phyloP scores from a whole-genome alignment of 1,284 basidiomycete genomes.

The Cryptococcus sp. region DNA sequence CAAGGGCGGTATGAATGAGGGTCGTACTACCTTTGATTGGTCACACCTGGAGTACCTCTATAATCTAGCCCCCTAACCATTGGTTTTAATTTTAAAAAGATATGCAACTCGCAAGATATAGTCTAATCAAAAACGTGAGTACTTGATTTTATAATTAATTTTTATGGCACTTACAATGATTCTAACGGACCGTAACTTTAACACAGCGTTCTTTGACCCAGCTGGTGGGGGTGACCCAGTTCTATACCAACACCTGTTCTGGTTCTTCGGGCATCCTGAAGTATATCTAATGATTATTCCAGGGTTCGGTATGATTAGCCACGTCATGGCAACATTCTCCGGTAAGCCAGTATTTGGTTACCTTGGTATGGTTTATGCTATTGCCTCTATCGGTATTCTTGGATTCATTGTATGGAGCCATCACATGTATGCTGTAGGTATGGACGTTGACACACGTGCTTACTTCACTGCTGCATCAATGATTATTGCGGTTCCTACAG shows the following conservation, averaged over 20 bases:
- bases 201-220: constrained; percentile 8
- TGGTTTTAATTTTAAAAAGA: no score
- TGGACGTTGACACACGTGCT: constrained; percentile 29
- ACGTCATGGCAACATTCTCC: neutral
- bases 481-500: constrained; percentile 25
- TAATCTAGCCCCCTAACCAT: no score
- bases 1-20: no score
- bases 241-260: no score
- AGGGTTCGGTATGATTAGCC: constrained; percentile 4
- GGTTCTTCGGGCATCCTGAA: no score
- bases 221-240: constrained; percentile 4
- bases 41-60: no score
- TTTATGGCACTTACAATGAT: constrained; percentile 11
- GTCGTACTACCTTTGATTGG: no score
- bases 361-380: neutral
- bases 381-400: constrained; percentile 12
- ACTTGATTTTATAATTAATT: no score
- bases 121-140: no score
- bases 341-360: neutral
- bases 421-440: constrained; percentile 28
- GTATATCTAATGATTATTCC: no score
- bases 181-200: constrained; percentile 8
- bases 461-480: constrained; percentile 25
- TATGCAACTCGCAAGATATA: no score
- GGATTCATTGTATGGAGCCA: constrained; percentile 29